Conservation (phyloP, 208 protist species). For the Endotrypanum monterogeii region DNA sequence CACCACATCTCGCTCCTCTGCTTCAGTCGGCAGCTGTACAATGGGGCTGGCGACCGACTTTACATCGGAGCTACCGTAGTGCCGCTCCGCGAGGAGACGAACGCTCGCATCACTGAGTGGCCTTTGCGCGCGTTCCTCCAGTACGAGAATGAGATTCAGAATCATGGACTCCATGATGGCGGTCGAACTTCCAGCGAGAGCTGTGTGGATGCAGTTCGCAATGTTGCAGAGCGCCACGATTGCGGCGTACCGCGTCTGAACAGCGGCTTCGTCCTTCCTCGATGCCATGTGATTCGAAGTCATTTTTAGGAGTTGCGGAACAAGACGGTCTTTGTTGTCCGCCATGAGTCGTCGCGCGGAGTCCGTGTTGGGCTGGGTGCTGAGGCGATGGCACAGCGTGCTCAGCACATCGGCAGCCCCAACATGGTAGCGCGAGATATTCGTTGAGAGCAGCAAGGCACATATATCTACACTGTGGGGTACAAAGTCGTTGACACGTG, state of each 20-base stretch:
- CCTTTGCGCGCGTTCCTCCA: slow-evolving; percentile 34
- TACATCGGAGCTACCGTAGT: slow-evolving; percentile 18
- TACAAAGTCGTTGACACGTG: slow-evolving; percentile 67
- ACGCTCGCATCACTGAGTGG: slow-evolving; percentile 25
- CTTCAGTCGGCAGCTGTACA: slow-evolving; percentile 37
- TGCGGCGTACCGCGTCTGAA: slow-evolving; percentile 60
- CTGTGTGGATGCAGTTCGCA: slow-evolving; percentile 50
- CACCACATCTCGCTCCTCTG: slow-evolving; percentile 34
- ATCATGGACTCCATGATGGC: slow-evolving; percentile 54
- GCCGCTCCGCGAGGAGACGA: slow-evolving; percentile 18
- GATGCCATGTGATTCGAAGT: slow-evolving; percentile 32
- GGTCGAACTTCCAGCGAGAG: slow-evolving; percentile 37
- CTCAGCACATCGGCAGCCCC: slow-evolving; percentile 67
- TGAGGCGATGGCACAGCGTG: slow-evolving; percentile 62
- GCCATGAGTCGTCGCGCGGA: slow-evolving; percentile 60
- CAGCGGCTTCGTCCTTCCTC: slow-evolving; percentile 23
- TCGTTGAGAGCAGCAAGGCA: slow-evolving; percentile 42
- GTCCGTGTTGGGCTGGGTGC: slow-evolving; percentile 43
- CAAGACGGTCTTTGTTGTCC: slow-evolving; percentile 56
- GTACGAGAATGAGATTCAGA: slow-evolving; percentile 49
- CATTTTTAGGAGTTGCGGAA: slow-evolving; percentile 73
- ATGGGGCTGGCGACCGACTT: slow-evolving; percentile 16
- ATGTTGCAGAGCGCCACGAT: slow-evolving; percentile 60
- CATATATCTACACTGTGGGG: slow-evolving; percentile 71
- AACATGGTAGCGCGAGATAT: slow-evolving; percentile 49